phyloP scores from a whole-genome alignment of 1,139 yeast species.

The Debaryomyces psychrophilus region DNA sequence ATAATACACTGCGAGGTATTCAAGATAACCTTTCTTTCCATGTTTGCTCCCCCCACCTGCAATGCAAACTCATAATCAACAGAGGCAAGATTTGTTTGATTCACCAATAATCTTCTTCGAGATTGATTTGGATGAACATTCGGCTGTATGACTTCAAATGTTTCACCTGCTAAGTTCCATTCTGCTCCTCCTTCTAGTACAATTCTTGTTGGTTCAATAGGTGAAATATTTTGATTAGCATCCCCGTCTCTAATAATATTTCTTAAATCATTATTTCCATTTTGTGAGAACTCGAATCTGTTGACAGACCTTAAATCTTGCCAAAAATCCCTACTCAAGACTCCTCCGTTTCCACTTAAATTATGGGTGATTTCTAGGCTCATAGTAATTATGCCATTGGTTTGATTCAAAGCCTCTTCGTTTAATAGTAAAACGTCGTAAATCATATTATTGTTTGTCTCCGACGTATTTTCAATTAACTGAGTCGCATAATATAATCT shows the following conservation, averaged over 20 bases:
- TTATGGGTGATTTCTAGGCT: conserved; percentile 17
- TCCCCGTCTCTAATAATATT: not conserved
- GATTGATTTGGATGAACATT: conserved; percentile 12
- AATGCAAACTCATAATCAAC: conserved; percentile 27
- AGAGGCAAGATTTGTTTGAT: conserved; percentile 28
- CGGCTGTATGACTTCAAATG: conserved; percentile 26
- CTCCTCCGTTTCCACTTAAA: conserved; percentile 26
- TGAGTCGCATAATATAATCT: conserved; percentile 20
- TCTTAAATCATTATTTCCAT: conserved; percentile 13
- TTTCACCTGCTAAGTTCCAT: conserved; percentile 32
- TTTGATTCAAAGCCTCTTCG: conserved; percentile 15
- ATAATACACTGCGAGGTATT: conserved; percentile 48
- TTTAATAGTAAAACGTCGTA: conserved; percentile 19
- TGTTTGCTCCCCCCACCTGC: conserved; percentile 17
- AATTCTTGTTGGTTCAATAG: conserved; percentile 29
- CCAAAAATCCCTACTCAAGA: conserved; percentile 33
- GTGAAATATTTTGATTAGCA: conserved; percentile 3
- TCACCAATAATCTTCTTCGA: conserved; percentile 22
- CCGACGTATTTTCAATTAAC: conserved; percentile 14
- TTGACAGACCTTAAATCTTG: conserved; percentile 29
- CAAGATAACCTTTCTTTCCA: conserved; percentile 25
- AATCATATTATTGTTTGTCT: conserved; percentile 14
- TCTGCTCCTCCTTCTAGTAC: conserved; percentile 26
- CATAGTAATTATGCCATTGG: conserved; percentile 16
- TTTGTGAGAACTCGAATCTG: conserved; percentile 30